Conservation (phyloP, 179 eudicot genomes). For the Heliamphora ciliata region DNA sequence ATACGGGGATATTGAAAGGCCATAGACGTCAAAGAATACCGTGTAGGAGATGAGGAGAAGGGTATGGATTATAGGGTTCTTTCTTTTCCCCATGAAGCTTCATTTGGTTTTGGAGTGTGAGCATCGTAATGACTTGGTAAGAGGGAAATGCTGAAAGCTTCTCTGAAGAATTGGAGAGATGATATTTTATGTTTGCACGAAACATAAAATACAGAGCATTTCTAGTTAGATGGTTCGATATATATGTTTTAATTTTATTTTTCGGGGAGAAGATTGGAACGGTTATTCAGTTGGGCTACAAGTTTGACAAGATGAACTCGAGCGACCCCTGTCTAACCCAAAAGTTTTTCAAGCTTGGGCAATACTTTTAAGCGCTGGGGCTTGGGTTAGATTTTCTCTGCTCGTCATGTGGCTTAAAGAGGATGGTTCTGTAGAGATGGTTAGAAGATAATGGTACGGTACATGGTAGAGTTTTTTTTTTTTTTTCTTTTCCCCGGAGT, state of each 20-base stretch:
- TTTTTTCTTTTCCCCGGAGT: too few relatives aligned
- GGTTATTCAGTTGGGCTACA: neutral
- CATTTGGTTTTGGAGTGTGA: neutral
- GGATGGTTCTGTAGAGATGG: conserved; percentile 7
- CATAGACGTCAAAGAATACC: neutral
- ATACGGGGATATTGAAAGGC: neutral
- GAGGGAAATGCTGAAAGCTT: neutral
- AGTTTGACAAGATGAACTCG: neutral
- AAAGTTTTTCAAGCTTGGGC: neutral
- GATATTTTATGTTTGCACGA: neutral
- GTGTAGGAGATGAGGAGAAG: neutral
- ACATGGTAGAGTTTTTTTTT: too few relatives aligned
- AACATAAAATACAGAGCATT: neutral
- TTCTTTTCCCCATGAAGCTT: neutral
- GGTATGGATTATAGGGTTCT: neutral
- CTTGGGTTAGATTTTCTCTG: neutral
- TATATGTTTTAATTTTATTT: too few relatives aligned
- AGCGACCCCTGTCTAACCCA: neutral
- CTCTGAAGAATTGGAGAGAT: neutral
- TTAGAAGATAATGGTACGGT: too few relatives aligned
- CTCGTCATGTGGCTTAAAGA: neutral
- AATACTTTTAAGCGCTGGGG: neutral
- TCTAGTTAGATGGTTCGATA: neutral
- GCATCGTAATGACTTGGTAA: neutral
- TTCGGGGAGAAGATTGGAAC: neutral